phyloP scores from a whole-genome alignment of 2,329 filamentous ascomycete species.

The Alternaria gansuensis region DNA sequence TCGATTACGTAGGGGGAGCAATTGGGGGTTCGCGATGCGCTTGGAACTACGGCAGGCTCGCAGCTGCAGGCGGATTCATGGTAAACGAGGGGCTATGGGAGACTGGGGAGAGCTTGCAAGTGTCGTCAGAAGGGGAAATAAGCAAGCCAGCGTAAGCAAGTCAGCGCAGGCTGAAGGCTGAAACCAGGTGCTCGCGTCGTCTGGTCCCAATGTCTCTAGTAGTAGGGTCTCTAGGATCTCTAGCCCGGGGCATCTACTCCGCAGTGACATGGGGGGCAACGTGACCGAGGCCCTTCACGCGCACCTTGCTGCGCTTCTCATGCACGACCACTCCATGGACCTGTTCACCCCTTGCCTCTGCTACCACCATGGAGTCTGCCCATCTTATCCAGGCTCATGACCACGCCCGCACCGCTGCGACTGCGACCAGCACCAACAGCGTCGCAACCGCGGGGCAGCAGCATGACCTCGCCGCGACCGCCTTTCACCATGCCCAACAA shows the following conservation, averaged over 20 bases:
- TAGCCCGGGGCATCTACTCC: constrained; percentile 15
- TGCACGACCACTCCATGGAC: constrained; percentile 7
- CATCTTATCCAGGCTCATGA: constrained; percentile 82
- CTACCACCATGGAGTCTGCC: constrained; percentile 71
- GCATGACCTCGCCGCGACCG: constrained; percentile 85
- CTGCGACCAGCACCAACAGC: constrained; percentile 72
- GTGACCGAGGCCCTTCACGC: constrained; percentile 15
- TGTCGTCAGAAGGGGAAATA: background rate
- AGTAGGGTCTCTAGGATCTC: no score
- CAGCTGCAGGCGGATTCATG: constrained; percentile 8
- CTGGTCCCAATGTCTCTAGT: constrained; percentile 10
- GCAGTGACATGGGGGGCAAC: constrained; percentile 11
- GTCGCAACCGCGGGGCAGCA: constrained; percentile 85
- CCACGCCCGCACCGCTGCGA: constrained; percentile 83
- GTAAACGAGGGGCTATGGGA: background rate
- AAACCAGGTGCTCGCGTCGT: constrained; percentile 11
- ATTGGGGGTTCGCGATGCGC: constrained; percentile 4
- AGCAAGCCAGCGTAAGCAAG: constrained; percentile 13
- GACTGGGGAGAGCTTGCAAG: background rate
- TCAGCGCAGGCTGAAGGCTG: constrained; percentile 9
- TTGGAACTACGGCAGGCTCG: constrained; percentile 10
- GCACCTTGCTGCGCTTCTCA: background rate
- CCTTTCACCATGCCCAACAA: constrained; percentile 85
- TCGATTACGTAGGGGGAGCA: constrained; percentile 29
- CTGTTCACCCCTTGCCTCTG: constrained; percentile 11